Evolutionary conservation across 129 eudicot genomes (phyloP).

Genomic region (Oenanthe sinensis): DNA sequence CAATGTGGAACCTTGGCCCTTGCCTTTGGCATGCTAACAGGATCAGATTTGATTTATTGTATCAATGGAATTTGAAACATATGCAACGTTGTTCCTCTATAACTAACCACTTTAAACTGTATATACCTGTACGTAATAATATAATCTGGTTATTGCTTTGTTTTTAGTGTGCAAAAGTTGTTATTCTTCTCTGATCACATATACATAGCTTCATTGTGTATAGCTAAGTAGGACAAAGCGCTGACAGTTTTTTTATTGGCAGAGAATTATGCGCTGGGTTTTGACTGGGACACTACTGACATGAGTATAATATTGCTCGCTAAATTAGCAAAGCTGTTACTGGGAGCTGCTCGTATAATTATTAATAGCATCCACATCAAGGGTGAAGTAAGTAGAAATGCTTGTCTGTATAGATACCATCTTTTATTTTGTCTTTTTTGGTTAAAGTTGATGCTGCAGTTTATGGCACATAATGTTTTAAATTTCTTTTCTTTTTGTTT

Average conservation of each 20-base stretch:
- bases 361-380: slow-evolving; percentile 75
- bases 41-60: not conserved
- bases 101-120: not conserved
- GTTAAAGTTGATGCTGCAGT: not conserved
- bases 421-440: not conserved
- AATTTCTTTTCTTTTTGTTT: not conserved
- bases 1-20: not conserved
- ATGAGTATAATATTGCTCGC: slow-evolving; percentile 81
- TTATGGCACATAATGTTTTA: not conserved
- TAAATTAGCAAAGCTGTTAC: slow-evolving; percentile 72
- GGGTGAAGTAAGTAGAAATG: slow-evolving; percentile 75
- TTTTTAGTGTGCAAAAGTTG: not conserved
- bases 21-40: not conserved
- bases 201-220: not conserved
- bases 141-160: not conserved
- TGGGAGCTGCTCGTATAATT: slow-evolving; percentile 91
- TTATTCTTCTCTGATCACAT: not conserved
- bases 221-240: not conserved
- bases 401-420: not conserved
- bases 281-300: slow-evolving; percentile 86
- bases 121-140: not conserved
- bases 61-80: not conserved
- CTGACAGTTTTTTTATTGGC: slow-evolving; percentile 9
- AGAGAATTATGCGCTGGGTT: slow-evolving; percentile 77
- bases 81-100: not conserved